Evolutionary conservation across 805 yeast genomes (phyloP), one percentile per base, ranked within the genome.

Genomic region (Millerozyma miso): DNA sequence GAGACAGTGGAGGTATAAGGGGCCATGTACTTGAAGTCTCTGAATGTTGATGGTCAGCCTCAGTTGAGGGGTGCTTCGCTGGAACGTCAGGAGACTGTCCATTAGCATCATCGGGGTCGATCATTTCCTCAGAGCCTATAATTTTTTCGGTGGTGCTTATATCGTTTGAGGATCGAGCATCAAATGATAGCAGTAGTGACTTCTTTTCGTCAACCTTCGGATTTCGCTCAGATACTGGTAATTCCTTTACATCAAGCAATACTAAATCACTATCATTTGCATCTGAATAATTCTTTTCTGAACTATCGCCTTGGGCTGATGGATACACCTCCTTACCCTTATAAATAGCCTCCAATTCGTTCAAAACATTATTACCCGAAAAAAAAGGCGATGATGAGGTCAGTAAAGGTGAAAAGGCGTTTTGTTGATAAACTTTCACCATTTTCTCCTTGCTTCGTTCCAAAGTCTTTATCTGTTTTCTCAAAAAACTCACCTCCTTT

Each of bases 401-500:
- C 10, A 23, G 10, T 7, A 23, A 7, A 23, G 29, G 29, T 10
- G 29, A 23, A 23, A 7, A 23, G 6, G 29, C 6, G 6, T 7
- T 23, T 10, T 23, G 29, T 23, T 23, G 29, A 23, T 23, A 23
- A 10, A 7, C 10, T 6, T 23, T 23, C 10, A 23, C 10, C 29
- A 23, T 10, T 23, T 23, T 23, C 10, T 23, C 34, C n/a, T 15
- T 32, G 7, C 34, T 32, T 29, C 53, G 48, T 40, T 56, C 56
- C 42, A 59, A 35, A 4, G 43, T 50, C 35, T 42, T 45, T 2
- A 63, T 46, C 36, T 62, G 62, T 5, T 41, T 33, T 43, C 55
- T 60, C 23, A 67, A 50, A 4, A 53, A 20, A 4, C 45, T 50
- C 16, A 65, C 60, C 33, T 60, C 57, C 16, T 44, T 53, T 34